Evolutionary conservation across 148 eudicot genomes (phyloP).

Genomic region (Rhododendron ovatum): DNA sequence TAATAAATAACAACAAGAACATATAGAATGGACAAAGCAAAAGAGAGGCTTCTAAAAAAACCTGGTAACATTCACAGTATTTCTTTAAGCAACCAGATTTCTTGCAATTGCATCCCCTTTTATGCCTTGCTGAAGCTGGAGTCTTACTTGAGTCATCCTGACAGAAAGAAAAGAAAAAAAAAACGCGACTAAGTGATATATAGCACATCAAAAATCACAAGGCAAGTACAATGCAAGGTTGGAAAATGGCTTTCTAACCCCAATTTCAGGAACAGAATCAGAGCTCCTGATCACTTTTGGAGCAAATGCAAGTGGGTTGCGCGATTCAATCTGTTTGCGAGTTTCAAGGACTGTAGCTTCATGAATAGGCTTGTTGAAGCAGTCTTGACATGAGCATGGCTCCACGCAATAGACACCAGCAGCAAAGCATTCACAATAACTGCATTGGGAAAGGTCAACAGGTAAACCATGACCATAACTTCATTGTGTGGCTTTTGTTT

Average conservation of each 20-base stretch:
- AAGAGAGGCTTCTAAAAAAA: conserved; percentile 12
- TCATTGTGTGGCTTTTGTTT: neutral
- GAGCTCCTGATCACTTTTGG: conserved; percentile 84
- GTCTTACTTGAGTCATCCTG: conserved; percentile 87
- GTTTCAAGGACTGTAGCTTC: conserved; percentile 88
- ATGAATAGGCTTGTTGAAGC: conserved; percentile 96
- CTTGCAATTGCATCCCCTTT: conserved; percentile 98
- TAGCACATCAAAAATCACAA: neutral
- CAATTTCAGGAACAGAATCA: conserved; percentile 49
- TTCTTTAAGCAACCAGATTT: conserved; percentile 93
- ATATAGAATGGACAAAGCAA: neutral
- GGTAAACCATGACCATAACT: conserved; percentile 4
- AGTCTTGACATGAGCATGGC: conserved; percentile 91
- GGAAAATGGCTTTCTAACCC: conserved; percentile 34
- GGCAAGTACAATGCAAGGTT: neutral
- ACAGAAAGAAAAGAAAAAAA: neutral
- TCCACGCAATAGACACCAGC: conserved; percentile 98
- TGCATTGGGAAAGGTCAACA: conserved; percentile 30
- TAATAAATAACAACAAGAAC: neutral
- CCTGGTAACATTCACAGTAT: conserved; percentile 99
- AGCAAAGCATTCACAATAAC: conserved; percentile 99
- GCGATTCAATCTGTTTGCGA: conserved; percentile 93
- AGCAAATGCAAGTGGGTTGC: conserved; percentile 97
- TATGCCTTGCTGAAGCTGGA: conserved; percentile 97
- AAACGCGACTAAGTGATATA: conserved; percentile 3